Base-by-base conservation (phyloP, 2,329 filamentous ascomycete species). In the Sclerotinia nivalis region DNA sequence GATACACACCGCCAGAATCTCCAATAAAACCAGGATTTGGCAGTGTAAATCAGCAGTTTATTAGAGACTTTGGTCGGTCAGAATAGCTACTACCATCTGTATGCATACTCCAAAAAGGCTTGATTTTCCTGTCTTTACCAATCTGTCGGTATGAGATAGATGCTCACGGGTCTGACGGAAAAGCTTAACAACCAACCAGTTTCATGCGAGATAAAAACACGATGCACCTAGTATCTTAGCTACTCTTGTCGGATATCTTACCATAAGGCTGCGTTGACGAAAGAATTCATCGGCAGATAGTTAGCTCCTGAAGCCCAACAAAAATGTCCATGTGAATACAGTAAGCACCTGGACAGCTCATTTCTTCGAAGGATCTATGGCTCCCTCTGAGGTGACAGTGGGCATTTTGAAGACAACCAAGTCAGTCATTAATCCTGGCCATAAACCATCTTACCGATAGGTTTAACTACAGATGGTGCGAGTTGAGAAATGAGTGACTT, bases 181-280 rank as follows among this genome's bases (percentile, higher is more conserved):
- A 68, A 50, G 28, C 40, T 34, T 68, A 37, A 54, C 25, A 62
- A 22, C 66, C 56, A 62, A 68, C 45, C 56, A 50, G 58, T 28
- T n/a, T 60, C 25, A 68, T 68, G 28, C 45, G 34, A 58, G 54
- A 61, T 37, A 37, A 50, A 43, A 54, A 62, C 49, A 43, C n/a
- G 47, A 62, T 54, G 56, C 47, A 54, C 31, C 45, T 45, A 45
- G 31, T 25, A n/a, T 58, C 34, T 62, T 28, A 52, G 34, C 34
- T 68, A 54, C 28, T 50, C 47, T 18, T 68, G 34, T 47, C 56
- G 43, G 45, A 31, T 49, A 62, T 68, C 66, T 68, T 12, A n/a
- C 20, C 45, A 50, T 68, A 62, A 68, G 56, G 56, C 66, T 68
- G 66, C 37, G 18, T 68, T 68, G 45, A 62, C 45, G 56, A 68